phyloP scores from a whole-genome alignment of 164 flowering plant genomes.

The Macadamia integrifolia region DNA sequence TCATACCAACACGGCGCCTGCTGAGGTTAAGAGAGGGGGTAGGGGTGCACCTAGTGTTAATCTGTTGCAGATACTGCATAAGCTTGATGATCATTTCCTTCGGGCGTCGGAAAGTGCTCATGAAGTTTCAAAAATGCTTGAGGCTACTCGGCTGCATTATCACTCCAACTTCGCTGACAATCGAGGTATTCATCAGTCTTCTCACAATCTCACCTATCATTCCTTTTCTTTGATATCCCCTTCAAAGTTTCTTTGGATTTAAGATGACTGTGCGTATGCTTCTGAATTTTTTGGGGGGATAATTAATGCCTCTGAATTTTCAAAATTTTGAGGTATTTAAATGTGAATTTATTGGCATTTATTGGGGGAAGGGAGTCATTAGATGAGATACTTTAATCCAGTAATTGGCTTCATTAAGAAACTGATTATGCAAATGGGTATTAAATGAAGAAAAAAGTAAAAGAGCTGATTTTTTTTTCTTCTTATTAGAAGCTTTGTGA shows the following conservation, averaged over 20 bases:
- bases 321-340: not conserved
- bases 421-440: too few species aligned
- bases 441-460: too few species aligned
- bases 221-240: not conserved
- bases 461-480: not conserved
- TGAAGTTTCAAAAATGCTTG: conserved; percentile 86
- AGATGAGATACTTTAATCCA: too few species aligned
- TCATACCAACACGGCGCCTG: conserved; percentile 54
- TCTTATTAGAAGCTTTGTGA: not conserved
- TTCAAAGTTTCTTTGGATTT: not conserved
- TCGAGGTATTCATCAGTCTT: conserved; percentile 36
- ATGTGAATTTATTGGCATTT: not conserved
- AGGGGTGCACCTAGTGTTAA: conserved; percentile 25
- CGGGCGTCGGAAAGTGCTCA: conserved; percentile 79
- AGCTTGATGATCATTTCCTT: conserved; percentile 78
- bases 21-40: conserved; percentile 30
- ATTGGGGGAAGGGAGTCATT: too few species aligned
- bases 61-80: conserved; percentile 46
- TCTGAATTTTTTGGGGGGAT: too few species aligned
- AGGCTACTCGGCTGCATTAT: conserved; percentile 81
- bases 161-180: conserved; percentile 91
- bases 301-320: not conserved
- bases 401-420: too few species aligned
- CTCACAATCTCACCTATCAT: not conserved
- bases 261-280: too few species aligned